These are phyloP conservation scores for Eutypa lata DNA, from an alignment of 2,329 filamentous ascomycete genomes.

Conservation along the genomic window DNA sequence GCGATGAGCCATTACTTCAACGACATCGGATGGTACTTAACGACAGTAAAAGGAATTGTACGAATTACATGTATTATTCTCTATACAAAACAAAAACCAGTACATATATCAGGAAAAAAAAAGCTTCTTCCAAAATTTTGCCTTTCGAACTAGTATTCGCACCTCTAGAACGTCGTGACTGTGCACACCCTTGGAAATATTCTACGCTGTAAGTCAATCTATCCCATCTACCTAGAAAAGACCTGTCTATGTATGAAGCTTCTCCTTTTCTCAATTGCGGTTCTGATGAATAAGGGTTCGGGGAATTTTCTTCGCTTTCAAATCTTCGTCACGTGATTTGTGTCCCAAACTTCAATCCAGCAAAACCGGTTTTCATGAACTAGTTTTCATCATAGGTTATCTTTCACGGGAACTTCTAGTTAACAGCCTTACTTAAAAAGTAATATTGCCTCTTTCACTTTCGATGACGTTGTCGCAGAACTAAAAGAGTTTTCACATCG, in stretches of 20 bases:
- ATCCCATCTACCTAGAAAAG: not conserved
- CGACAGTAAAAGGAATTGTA: slow-evolving; percentile 19
- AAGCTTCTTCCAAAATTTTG: not conserved
- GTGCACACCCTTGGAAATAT: too few relatives aligned
- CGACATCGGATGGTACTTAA: slow-evolving; percentile 9
- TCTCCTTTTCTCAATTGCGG: too few relatives aligned
- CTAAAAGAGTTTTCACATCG: too few relatives aligned
- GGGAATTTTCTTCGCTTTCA: too few relatives aligned
- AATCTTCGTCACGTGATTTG: not conserved
- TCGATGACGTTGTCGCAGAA: too few relatives aligned
- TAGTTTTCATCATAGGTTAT: not conserved
- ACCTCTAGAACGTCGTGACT: too few relatives aligned
- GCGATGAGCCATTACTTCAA: slow-evolving; percentile 38
- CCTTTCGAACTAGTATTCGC: not conserved
- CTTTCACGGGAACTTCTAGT: not conserved
- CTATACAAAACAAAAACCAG: slow-evolving; percentile 1
- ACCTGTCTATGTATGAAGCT: not conserved
- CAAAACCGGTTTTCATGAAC: slow-evolving; percentile 23
- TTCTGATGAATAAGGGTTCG: too few relatives aligned
- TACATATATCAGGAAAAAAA: slow-evolving; percentile 1
- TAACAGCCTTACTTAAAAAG: not conserved
- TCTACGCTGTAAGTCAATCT: too few relatives aligned
- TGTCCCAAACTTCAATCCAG: not conserved
- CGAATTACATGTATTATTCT: slow-evolving; percentile 24
- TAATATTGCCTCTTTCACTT: too few relatives aligned